These are phyloP conservation scores for Arctostaphylos glauca DNA, from an alignment of 148 eudicot species.

Conservation along the genomic window DNA sequence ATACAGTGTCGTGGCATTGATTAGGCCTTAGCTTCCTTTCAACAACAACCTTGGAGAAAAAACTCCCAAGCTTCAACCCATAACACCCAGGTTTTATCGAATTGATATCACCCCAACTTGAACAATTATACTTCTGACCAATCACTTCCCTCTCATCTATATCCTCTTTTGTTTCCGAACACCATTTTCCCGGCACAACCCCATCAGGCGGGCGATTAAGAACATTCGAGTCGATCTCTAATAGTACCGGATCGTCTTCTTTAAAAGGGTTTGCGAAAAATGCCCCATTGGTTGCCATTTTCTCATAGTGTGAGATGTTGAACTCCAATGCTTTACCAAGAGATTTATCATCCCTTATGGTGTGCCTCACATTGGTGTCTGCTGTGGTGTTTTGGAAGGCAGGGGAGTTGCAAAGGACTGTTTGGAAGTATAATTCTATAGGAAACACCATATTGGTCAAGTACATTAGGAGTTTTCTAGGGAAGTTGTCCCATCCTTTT, in stretches of 20 bases:
- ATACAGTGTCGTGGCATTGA: constrained; percentile 4
- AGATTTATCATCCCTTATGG: background rate
- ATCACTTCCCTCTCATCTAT: too few species aligned
- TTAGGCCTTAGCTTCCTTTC: constrained; percentile 9
- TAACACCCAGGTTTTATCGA: constrained; percentile 22
- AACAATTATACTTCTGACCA: constrained; percentile 10
- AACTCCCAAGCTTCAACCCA: constrained; percentile 24
- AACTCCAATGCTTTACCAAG: background rate
- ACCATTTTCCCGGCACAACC: constrained; percentile 38
- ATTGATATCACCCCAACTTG: constrained; percentile 34
- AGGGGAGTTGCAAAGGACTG: constrained; percentile 44
- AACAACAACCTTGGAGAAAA: constrained; percentile 4
- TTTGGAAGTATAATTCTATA: constrained; percentile 44
- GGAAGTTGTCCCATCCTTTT: constrained; percentile 41
- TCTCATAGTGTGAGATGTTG: background rate
- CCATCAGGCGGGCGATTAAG: constrained; percentile 19
- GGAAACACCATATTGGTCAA: constrained; percentile 30
- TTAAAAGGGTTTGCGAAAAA: constrained; percentile 29
- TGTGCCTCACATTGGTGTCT: constrained; percentile 30
- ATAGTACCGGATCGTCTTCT: constrained; percentile 18
- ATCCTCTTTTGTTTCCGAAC: constrained; percentile 13
- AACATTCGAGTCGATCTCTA: constrained; percentile 23
- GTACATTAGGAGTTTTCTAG: constrained; percentile 45
- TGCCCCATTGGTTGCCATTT: constrained; percentile 16
- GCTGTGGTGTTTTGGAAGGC: constrained; percentile 33